Percentiles rank a stretch among this genome's conserved stretches.
phyloP scores from a whole-genome alignment of 2,329 filamentous ascomycete genomes.

The Rhytidhysteron rufulum region DNA sequence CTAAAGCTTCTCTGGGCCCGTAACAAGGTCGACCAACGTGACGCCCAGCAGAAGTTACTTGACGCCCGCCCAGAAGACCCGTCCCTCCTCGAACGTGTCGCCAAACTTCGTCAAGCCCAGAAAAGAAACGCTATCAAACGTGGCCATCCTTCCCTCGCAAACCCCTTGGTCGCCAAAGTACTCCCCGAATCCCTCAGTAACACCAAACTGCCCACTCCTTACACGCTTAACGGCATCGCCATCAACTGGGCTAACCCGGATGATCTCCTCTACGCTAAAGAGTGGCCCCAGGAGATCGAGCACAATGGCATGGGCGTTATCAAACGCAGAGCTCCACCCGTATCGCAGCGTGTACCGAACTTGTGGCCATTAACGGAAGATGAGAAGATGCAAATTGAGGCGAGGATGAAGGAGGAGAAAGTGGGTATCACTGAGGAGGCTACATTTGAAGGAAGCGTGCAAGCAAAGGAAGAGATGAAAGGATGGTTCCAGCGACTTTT shows the following conservation, averaged over 20 bases:
- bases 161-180: not conserved
- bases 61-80: not conserved
- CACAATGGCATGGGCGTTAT: conserved; percentile 10
- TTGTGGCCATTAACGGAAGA: not conserved
- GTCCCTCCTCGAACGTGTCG: not conserved
- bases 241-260: conserved; percentile 32
- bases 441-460: not conserved
- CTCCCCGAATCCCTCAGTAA: conserved; percentile 6
- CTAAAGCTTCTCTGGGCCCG: not conserved
- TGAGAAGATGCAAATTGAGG: too few relatives aligned
- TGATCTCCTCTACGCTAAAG: conserved; percentile 23
- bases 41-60: not conserved
- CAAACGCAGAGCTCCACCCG: conserved; percentile 1
- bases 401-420: not conserved
- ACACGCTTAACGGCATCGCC: conserved; percentile 20
- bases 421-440: not conserved
- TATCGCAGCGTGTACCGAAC: not conserved
- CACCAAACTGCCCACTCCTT: conserved; percentile 17
- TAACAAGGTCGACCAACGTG: not conserved
- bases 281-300: conserved; percentile 13
- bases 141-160: not conserved
- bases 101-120: not conserved
- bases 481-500: not conserved
- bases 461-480: not conserved
- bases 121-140: not conserved